Evolutionary conservation across 2,329 filamentous ascomycete genomes (phyloP), one percentile per base, ranked within the genome.

Genomic region (Dichotomopilus funicola): DNA sequence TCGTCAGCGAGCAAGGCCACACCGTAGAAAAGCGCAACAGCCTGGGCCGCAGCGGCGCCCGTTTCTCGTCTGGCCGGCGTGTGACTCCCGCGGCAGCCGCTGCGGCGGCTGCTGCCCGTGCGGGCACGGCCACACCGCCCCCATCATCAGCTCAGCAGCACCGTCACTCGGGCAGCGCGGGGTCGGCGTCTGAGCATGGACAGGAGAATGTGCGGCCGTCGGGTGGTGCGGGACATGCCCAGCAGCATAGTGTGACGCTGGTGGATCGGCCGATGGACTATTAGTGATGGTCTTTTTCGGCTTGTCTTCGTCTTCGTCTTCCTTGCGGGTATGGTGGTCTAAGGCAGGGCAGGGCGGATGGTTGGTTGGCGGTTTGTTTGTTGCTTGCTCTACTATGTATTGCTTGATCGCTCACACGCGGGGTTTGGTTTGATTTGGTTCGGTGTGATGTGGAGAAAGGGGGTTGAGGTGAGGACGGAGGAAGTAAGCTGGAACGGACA

Each of bases 261-360:
- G 82, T 83, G 65, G 87, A 91, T 68, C 85, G 81, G 71, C 84
- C 87, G n/a, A 89, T 90, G 85, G 85, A 89, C 71, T 85, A 89
- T 71, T 88, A 71, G 62, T 58, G 54, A 55, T 57, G 36, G 52
- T 52, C 11, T 2, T 19, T 7, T 38, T 11, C n/a, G 40, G n/a
- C 10, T 31, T 9, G 10, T 31, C 27, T 38, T 19, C 7, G 40
- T 4, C n/a, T 38, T 38, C 37, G 11, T n/a, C 5, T 11, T 3
- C 41, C 42, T 12, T 38, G 27, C 13, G 40, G 19, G n/a, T 6
- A 5, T 31, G 27, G 4, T 11, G 1, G 42, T 19, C 40, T 27
- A n/a, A 19, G 33, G 36, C 19, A 19, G n/a, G 45, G 11, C 19
- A 6, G 19, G 45, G 13, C 11, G 33, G 6, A 5, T 6, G 33